Conservation (phyloP, 1,284 basidiomycete species). For the Coniferiporia sulphurascens region DNA sequence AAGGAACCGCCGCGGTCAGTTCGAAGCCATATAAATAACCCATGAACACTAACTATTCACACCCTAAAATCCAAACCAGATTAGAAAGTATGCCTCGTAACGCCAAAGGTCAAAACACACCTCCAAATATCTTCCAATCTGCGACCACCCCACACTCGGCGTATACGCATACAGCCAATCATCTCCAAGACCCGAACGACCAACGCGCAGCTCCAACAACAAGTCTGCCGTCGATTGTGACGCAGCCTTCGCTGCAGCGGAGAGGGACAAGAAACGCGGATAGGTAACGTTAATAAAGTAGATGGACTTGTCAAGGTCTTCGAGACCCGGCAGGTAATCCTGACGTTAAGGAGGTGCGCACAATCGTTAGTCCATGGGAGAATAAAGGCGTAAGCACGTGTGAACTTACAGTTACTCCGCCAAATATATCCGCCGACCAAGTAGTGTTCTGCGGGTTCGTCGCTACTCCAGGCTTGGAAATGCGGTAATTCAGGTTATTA, state of each 20-base stretch:
- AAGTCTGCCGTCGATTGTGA: slow-evolving; percentile 25
- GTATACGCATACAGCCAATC: slow-evolving; percentile 40
- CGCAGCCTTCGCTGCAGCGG: slow-evolving; percentile 15
- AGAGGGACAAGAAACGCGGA: slow-evolving; percentile 34
- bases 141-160: slow-evolving; percentile 29
- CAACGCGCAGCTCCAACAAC: slow-evolving; percentile 37
- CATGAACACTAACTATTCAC: slow-evolving; percentile 30
- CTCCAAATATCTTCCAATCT: slow-evolving; percentile 35
- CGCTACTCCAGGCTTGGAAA: slow-evolving; percentile 32
- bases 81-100: not conserved
- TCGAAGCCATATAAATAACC: not conserved
- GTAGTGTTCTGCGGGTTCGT: slow-evolving; percentile 25
- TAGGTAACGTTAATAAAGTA: slow-evolving; percentile 39
- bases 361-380: not conserved
- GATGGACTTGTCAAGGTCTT: slow-evolving; percentile 31
- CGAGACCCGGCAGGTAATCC: slow-evolving; percentile 36
- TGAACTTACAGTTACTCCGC: slow-evolving; percentile 19
- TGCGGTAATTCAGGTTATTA: slow-evolving; percentile 36
- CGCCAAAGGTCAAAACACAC: slow-evolving; percentile 18
- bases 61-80: slow-evolving; percentile 23
- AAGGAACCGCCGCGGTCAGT: not conserved
- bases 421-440: slow-evolving; percentile 30
- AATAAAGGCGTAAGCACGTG: not conserved
- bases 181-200: slow-evolving; percentile 38
- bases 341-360: slow-evolving; percentile 18